Conservation (phyloP, 2,329 filamentous ascomycete species). For the Colletotrichum navitas region DNA sequence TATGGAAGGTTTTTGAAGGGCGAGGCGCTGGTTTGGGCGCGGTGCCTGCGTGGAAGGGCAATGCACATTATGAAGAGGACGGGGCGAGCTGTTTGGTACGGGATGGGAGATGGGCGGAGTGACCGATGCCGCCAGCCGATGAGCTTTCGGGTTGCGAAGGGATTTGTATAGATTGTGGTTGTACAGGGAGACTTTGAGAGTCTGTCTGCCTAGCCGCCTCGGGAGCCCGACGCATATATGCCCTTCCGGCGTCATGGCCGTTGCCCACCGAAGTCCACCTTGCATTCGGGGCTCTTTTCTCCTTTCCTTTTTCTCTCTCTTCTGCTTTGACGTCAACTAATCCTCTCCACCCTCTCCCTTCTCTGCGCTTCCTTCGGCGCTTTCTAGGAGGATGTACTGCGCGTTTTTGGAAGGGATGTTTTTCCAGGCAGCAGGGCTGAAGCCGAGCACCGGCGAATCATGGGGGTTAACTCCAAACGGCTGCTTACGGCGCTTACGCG, state of each 20-base stretch:
- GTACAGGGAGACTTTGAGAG: not conserved
- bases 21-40: conserved; percentile 17
- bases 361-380: not conserved
- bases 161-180: not conserved
- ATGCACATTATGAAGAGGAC: conserved; percentile 38
- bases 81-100: too few relatives aligned
- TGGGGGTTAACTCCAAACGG: not conserved
- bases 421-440: conserved; percentile 35
- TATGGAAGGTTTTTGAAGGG: conserved; percentile 25
- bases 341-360: not conserved
- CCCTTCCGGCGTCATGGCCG: not conserved
- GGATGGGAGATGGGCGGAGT: not conserved
- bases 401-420: not conserved
- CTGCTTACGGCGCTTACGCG: conserved; percentile 41
- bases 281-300: not conserved
- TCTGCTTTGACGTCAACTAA: not conserved
- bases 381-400: not conserved
- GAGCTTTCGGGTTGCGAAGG: not conserved
- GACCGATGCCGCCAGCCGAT: not conserved
- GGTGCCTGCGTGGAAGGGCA: conserved; percentile 36
- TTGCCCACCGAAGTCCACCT: not conserved
- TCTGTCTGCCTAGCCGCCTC: conserved; percentile 13
- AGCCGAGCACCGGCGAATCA: conserved; percentile 17
- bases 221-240: conserved; percentile 1
- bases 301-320: not conserved